Conservation (phyloP, 495 filamentous ascomycete species). For the Lichina pygmaea region DNA sequence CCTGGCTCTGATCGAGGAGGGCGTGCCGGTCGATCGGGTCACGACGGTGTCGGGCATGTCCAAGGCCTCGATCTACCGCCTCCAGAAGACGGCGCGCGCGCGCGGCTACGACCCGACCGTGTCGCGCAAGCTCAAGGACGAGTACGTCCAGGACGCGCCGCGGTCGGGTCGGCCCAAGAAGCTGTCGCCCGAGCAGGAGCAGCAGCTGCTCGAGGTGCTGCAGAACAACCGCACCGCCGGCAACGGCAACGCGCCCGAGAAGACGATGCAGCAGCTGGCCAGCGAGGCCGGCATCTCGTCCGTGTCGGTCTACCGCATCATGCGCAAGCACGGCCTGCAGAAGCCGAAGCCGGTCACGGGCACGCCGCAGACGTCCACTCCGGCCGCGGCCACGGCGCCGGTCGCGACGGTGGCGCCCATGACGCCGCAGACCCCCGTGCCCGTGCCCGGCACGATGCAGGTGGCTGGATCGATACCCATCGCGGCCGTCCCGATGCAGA, state of each 20-base stretch:
- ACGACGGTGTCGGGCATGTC: constrained; percentile 1
- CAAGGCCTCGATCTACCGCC: background rate
- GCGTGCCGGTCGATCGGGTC: background rate
- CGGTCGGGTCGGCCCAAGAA: constrained; percentile 2
- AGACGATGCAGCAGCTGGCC: background rate
- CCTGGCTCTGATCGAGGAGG: constrained; percentile 1
- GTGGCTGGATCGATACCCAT: no score
- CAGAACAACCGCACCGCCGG: background rate
- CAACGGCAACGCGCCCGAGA: background rate
- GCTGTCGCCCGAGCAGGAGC: background rate
- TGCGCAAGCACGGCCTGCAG: background rate
- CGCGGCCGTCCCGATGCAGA: no score
- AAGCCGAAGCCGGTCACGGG: background rate
- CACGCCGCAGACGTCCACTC: background rate
- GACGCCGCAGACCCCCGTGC: background rate
- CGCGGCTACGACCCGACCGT: constrained; percentile 1
- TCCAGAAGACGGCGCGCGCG: constrained; percentile 1
- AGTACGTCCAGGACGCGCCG: constrained; percentile 13
- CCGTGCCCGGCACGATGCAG: no score
- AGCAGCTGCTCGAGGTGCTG: background rate
- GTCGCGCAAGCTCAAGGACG: constrained; percentile 15
- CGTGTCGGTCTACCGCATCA: background rate
- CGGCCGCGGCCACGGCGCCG: background rate
- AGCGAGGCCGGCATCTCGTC: background rate
- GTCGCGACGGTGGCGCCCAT: background rate